Percentiles rank a stretch among this genome's conserved stretches.
These are phyloP conservation scores for Hypoxylon sp. DNA, from an alignment of 2,329 filamentous ascomycete species.

Conservation along the genomic window DNA sequence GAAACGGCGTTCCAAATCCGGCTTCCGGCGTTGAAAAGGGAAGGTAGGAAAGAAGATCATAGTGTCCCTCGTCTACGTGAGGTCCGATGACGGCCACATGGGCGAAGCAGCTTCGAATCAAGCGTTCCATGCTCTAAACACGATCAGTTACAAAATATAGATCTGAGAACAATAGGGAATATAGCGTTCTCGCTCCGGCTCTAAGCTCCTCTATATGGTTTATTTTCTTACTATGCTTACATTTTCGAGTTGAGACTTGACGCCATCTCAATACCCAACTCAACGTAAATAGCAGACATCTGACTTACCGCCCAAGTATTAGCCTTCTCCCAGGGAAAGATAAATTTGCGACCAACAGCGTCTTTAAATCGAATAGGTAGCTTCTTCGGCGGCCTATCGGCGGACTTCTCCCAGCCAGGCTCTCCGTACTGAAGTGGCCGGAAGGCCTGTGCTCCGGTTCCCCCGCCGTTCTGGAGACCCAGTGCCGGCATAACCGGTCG, in stretches of 20 bases:
- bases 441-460: conserved; percentile 27
- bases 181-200: not conserved
- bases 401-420: conserved; percentile 46
- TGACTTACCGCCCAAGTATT: conserved; percentile 70
- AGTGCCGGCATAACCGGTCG: not conserved
- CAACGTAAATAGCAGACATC: not conserved
- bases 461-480: not conserved
- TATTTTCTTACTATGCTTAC: not conserved
- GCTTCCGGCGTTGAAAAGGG: conserved; percentile 45
- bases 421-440: conserved; percentile 41
- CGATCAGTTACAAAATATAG: conserved; percentile 1
- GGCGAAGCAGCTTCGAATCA: conserved; percentile 67
- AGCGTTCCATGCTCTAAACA: conserved; percentile 67
- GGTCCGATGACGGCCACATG: conserved; percentile 66
- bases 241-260: not conserved
- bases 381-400: conserved; percentile 47
- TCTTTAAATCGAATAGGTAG: conserved; percentile 75
- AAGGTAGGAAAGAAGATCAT: conserved; percentile 63
- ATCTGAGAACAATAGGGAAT: not conserved
- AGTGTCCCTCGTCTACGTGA: conserved; percentile 66
- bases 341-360: conserved; percentile 73
- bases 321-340: conserved; percentile 74
- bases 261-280: not conserved
- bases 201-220: no score
- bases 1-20: conserved; percentile 46